Evolutionary conservation across 805 yeast species (phyloP), one percentile per base, ranked within the genome.

Genomic region (Debaryomyces prosopidis): DNA sequence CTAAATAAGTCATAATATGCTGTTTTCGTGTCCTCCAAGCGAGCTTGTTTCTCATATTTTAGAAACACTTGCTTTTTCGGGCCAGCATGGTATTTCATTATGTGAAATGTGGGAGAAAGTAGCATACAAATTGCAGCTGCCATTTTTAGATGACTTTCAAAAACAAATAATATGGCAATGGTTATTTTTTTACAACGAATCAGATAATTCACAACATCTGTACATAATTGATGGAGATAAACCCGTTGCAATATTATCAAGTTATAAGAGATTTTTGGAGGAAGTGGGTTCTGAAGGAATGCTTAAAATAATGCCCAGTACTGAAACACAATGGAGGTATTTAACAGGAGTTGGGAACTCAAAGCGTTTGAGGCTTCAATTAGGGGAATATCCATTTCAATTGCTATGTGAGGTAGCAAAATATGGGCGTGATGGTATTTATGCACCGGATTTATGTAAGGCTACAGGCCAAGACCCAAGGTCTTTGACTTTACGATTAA

Each of bases 391-490:
- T 31, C 71, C 72, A 8, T 70, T 66, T 53, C 83, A 87, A 11
- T 79, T 86, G 33, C 59, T 86, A 16, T 66, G 80, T 41, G 82
- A 78, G 40, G 82, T 86, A 43, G 87, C 90, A 0, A 76, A 73
- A 47, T 59, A 77, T 26, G 81, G 81, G 18, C 64, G 70, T 0
- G 54, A 61, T 1, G 94, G 94, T 8, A 78, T 85, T 12, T 72
- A 78, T 40, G 79, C 91, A 0, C 66, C 80, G 26, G 81, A 79
- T 19, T 66, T 86, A 46, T 77, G 83, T 2, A 65, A 68, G 34
- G 69, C 65, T 15, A 79, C 90, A 0, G 79, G 79, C 7, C 94
- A 86, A 62, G 94, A 86, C 54, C 79, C 84, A 14, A 73, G 92
- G 50, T 84, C 90, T 46, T 68, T 85, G 34, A 82, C 90, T 0